Evolutionary conservation across 768 basidiomycete genomes (phyloP), one percentile per base, ranked within the genome.

Genomic region (Suillus sp.): DNA sequence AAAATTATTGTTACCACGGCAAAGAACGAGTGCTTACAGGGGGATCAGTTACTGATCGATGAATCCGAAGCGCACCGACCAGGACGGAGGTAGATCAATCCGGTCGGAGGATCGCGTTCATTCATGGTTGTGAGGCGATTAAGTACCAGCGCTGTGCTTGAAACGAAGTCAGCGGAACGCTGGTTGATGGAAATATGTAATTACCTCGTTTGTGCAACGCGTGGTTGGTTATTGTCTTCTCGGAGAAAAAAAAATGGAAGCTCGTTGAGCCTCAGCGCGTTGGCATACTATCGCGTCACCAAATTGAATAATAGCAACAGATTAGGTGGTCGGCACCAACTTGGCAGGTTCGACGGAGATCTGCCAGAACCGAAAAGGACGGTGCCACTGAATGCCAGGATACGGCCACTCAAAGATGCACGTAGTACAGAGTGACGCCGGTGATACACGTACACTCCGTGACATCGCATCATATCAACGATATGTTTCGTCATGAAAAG

Each of bases 241-340:
- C 62, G 67, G 73, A 66, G 69, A 59, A 65, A 62, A 67, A 43
- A 61, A 68, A 73, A 76, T 64, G 75, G 68, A 72, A 73, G 75
- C 67, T 60, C 22, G 22, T 32, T 22, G 65, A 45, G 37, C 47
- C 22, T 25, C 32, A 57, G n/a, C n/a, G 38, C 16, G 56, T 58
- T 18, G 61, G 61, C 50, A 37, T n/a, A n/a, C n/a, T 37, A 62
- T 22, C 18, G 57, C 65, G 50, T 72, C 72, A 70, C 58, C 18
- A 72, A 72, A 74, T 71, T 59, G 48, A 53, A 67, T 66, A 59
- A 65, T 62, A 62, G 35, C 54, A 43, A 43, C 62, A 59, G 56
- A 62, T 61, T 72, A 65, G 67, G 68, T 70, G 67, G 47, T 6
- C 9, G 50, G 54, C 67, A 63, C 56, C 68, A 63, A 55, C 55